Percentiles rank a stretch among this genome's conserved stretches.
Evolutionary conservation across 805 yeast species (phyloP).

Genomic region (Ogataea glucozyma): DNA sequence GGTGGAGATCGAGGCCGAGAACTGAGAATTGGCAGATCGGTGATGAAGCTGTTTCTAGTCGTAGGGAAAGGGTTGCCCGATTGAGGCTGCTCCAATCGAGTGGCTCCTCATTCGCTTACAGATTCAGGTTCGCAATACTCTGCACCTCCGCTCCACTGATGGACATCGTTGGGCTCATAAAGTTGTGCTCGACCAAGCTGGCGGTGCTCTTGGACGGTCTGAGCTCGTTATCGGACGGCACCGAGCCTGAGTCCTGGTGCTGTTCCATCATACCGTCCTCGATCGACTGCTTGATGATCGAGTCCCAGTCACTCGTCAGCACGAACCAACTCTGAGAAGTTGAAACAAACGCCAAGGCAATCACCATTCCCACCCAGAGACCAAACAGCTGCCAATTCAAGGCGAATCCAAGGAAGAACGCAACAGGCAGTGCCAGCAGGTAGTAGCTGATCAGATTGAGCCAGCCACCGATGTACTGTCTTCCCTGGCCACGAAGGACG

Average conservation of each 20-base stretch:
- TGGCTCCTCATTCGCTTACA: conserved; percentile 1
- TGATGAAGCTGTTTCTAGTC: too few species aligned
- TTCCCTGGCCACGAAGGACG: conserved; percentile 76
- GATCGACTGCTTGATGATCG: conserved; percentile 31
- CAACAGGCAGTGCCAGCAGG: conserved; percentile 61
- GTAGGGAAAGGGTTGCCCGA: too few species aligned
- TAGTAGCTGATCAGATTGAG: conserved; percentile 60
- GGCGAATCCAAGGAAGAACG: conserved; percentile 54
- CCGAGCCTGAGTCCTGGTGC: conserved; percentile 7
- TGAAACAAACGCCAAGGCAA: conserved; percentile 53
- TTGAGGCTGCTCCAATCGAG: too few species aligned
- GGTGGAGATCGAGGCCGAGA: too few species aligned
- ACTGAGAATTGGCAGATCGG: too few species aligned
- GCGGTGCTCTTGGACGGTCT: conserved; percentile 19
- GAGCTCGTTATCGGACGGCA: conserved; percentile 7
- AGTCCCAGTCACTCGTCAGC: conserved; percentile 33
- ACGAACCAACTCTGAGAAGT: conserved; percentile 41
- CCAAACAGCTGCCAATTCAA: conserved; percentile 55
- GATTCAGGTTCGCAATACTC: conserved; percentile 7
- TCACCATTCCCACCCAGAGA: conserved; percentile 61
- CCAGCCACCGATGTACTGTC: conserved; percentile 62
- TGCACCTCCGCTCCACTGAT: conserved; percentile 14
- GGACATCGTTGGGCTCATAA: conserved; percentile 30
- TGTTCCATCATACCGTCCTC: conserved; percentile 29
- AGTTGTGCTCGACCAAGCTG: conserved; percentile 30